phyloP scores from a whole-genome alignment of 306 rosid genomes.

The Quillaja saponaria region DNA sequence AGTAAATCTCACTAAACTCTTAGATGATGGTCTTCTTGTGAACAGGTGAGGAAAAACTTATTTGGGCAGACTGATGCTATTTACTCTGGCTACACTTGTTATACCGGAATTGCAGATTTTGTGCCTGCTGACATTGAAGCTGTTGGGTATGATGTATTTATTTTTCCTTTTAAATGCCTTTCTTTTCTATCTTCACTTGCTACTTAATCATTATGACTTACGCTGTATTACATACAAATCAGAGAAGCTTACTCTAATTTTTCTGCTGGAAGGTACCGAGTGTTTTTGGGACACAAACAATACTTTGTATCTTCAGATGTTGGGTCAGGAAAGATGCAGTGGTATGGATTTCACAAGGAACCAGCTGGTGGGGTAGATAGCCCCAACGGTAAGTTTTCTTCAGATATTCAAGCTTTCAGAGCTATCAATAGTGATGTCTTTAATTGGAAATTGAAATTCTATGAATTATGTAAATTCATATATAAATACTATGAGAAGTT shows the following conservation, averaged over 20 bases:
- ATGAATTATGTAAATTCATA: not conserved
- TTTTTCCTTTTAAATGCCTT: constrained; percentile 9
- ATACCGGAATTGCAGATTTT: constrained; percentile 93
- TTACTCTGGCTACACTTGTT: constrained; percentile 93
- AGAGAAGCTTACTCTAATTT: constrained; percentile 36
- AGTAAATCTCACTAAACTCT: constrained; percentile 4
- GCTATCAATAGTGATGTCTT: constrained; percentile 1
- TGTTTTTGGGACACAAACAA: constrained; percentile 97
- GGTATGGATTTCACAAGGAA: constrained; percentile 95
- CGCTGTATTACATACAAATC: constrained; percentile 24
- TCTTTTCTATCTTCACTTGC: constrained; percentile 8
- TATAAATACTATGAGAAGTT: too few species aligned
- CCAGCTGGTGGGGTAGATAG: constrained; percentile 73
- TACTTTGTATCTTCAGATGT: constrained; percentile 97
- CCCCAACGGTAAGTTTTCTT: constrained; percentile 51
- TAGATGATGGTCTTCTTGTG: constrained; percentile 16
- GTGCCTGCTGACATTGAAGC: constrained; percentile 90
- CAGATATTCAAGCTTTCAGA: constrained; percentile 25
- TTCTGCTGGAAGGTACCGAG: constrained; percentile 78
- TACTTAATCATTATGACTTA: not conserved
- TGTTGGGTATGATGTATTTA: constrained; percentile 67
- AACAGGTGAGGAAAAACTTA: constrained; percentile 75
- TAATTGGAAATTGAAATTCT: not conserved
- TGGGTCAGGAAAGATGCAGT: constrained; percentile 97
- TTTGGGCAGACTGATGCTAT: constrained; percentile 67